A percentile compares a stretch with the other conserved stretches of the same genome.
phyloP scores from a whole-genome alignment of 2,329 filamentous ascomycete genomes.

The Exophiala viscosa region DNA sequence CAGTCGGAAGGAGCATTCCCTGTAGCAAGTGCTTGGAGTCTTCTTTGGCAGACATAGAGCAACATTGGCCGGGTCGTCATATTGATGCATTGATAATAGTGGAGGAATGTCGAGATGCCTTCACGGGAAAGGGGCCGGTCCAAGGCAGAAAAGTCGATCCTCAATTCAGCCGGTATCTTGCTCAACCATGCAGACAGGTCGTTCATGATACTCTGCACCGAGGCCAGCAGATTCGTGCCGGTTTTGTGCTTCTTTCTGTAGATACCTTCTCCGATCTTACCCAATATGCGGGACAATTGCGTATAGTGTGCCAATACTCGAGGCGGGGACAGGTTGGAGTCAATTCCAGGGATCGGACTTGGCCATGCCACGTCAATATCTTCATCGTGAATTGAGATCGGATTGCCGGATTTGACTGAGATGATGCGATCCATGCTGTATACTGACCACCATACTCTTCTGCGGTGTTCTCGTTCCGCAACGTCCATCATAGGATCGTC shows the following conservation, averaged over 20 bases:
- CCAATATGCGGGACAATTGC: conserved; percentile 51
- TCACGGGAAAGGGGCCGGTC: conserved; percentile 45
- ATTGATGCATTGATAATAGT: conserved; percentile 58
- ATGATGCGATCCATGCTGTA: conserved; percentile 54
- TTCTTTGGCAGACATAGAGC: conserved; percentile 52
- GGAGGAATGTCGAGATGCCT: conserved; percentile 51
- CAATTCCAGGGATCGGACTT: conserved; percentile 32
- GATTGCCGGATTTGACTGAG: conserved; percentile 54
- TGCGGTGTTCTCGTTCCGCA: conserved; percentile 46
- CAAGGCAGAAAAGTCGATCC: conserved; percentile 47
- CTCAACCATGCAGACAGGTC: conserved; percentile 51
- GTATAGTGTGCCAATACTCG: conserved; percentile 52
- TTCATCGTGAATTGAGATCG: conserved; percentile 53
- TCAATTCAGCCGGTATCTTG: conserved; percentile 46
- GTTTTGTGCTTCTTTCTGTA: conserved; percentile 49
- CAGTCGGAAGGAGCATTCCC: conserved; percentile 41
- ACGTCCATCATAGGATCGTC: conserved; percentile 39
- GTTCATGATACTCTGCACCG: conserved; percentile 50
- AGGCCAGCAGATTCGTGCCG: conserved; percentile 47
- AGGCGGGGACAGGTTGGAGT: conserved; percentile 44
- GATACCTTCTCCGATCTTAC: conserved; percentile 48
- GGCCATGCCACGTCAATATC: conserved; percentile 48
- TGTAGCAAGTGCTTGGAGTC: conserved; percentile 38
- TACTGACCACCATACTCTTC: conserved; percentile 56
- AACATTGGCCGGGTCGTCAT: conserved; percentile 55